Evolutionary conservation across 805 yeast genomes (phyloP).

Genomic region (Candida tallmaniae): DNA sequence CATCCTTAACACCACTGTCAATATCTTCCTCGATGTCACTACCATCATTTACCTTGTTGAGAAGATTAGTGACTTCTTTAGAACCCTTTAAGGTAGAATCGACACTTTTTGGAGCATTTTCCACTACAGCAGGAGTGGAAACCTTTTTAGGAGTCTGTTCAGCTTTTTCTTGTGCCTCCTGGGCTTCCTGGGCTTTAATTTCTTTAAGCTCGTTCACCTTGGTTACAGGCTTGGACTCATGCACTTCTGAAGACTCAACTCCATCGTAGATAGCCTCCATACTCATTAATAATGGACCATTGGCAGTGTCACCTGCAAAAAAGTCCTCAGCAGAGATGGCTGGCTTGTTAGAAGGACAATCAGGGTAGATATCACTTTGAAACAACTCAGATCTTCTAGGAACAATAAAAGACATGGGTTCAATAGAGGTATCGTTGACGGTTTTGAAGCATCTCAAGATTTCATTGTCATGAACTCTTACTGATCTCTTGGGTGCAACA

Average conservation of each 20-base stretch:
- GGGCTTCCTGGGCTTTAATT: constrained; percentile 15
- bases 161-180: constrained; percentile 10
- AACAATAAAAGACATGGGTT: constrained; percentile 88
- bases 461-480: constrained; percentile 79
- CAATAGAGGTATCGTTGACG: constrained; percentile 77
- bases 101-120: constrained; percentile 20
- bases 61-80: constrained; percentile 28
- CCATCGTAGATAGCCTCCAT: constrained; percentile 83
- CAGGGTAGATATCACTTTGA: constrained; percentile 91
- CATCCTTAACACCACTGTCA: constrained; percentile 25
- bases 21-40: constrained; percentile 35
- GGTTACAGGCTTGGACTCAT: constrained; percentile 34
- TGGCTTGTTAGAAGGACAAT: constrained; percentile 75
- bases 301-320: constrained; percentile 71
- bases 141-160: constrained; percentile 10
- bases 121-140: constrained; percentile 9
- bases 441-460: constrained; percentile 79
- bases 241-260: constrained; percentile 46
- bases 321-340: constrained; percentile 79
- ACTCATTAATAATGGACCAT: constrained; percentile 74
- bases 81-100: constrained; percentile 37
- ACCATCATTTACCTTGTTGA: constrained; percentile 34
- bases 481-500: constrained; percentile 76
- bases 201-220: constrained; percentile 21
- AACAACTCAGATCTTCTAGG: constrained; percentile 93